Evolutionary conservation across 2,329 filamentous ascomycete genomes (phyloP), one percentile per base, ranked within the genome.

Genomic region (Teratosphaeria destructans): DNA sequence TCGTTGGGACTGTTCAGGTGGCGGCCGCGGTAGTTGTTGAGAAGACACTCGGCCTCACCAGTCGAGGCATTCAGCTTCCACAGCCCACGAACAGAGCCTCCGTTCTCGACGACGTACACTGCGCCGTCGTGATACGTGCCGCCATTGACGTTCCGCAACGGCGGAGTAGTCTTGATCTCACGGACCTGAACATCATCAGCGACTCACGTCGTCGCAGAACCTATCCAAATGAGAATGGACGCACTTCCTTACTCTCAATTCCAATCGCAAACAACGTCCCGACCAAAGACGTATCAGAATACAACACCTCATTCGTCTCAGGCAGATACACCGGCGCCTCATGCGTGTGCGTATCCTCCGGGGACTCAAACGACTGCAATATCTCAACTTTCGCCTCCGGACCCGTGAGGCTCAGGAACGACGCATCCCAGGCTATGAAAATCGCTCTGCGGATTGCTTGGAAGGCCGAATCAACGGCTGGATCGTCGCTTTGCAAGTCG

Each of bases 1-100:
- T 86, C 83, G 62, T 85, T 85, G 3, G 84, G 71, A 0, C 82
- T 84, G 68, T 79, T 84, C 70, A 85, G 84, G 54, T 82, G 70
- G 76, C 82, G 77, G 7, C 84, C 83, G 43, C 81, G 82, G 67
- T 75, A 86, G 68, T 82, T 84, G 66, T 83, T 83, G 14, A 86
- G 60, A 6, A 86, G 70, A 0, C 63, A 57, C 37, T 62, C 62
- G n/a, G 62, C 57, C 16, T 59, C 56, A 4, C 61, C 65, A 8
- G 62, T 62, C 8, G 63, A 60, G 37, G 62, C 47, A 29, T 65
- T 62, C 37, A 63, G 43, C 26, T 62, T 59, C 47, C 61, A 63
- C 8, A 68, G 61, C 6, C 64, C 65, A 16, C 43, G 64, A 2
- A 64, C 63, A 26, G 65, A 26, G 32, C 62, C 60, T 29, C 67